These are phyloP conservation scores for Penicillium polonicum DNA, from an alignment of 2,329 filamentous ascomycete genomes.

Conservation along the genomic window DNA sequence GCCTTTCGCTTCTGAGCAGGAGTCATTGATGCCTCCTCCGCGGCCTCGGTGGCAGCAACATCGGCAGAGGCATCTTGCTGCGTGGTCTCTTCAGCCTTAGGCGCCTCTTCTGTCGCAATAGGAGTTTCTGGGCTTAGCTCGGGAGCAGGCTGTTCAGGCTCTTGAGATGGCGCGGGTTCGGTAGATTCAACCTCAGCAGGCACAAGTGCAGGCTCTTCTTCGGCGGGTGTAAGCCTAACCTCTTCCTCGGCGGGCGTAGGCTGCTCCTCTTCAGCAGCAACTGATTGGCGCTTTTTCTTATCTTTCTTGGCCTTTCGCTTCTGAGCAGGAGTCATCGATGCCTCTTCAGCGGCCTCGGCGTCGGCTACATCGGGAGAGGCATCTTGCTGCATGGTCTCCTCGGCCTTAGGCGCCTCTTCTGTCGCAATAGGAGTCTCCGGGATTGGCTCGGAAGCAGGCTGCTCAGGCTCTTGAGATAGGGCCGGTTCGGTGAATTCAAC, in stretches of 20 bases:
- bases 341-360: slow-evolving; percentile 1
- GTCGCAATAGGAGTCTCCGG: background rate
- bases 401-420: background rate
- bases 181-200: background rate
- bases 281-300: slow-evolving; percentile 23
- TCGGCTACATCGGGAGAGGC: background rate
- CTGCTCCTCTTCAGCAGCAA: background rate
- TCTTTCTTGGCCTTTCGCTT: slow-evolving; percentile 23
- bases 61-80: slow-evolving; percentile 1
- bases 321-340: slow-evolving; percentile 17
- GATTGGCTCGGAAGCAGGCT: no score
- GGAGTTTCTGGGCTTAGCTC: background rate
- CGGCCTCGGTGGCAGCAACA: background rate
- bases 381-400: slow-evolving; percentile 4
- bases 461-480: background rate
- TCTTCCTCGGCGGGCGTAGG: background rate
- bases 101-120: background rate
- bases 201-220: background rate
- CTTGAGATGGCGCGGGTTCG: background rate
- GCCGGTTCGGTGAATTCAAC: background rate
- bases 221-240: background rate
- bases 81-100: background rate
- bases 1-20: slow-evolving; percentile 19
- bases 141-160: background rate
- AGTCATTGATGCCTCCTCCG: slow-evolving; percentile 13